A percentile compares a stretch with the other conserved stretches of the same genome.
phyloP scores from a whole-genome alignment of 495 filamentous ascomycete species.

The Penicillium roqueforti region DNA sequence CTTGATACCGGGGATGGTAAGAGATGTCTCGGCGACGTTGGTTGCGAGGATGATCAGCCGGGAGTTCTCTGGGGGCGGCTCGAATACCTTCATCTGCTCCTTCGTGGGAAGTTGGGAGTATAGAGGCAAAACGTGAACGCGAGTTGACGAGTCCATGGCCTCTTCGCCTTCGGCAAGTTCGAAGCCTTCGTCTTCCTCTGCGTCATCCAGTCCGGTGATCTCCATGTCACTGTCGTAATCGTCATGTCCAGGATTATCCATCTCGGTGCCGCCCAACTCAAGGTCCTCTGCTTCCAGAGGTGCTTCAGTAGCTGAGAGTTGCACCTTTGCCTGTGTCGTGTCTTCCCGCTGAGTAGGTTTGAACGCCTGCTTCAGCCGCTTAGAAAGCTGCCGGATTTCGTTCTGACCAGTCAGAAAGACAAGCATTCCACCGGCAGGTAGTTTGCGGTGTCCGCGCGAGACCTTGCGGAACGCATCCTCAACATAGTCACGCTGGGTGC shows the following conservation, averaged over 20 bases:
- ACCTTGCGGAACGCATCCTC: conserved; percentile 87
- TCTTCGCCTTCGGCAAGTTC: conserved; percentile 57
- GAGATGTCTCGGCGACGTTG: conserved; percentile 93
- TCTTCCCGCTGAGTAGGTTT: conserved; percentile 52
- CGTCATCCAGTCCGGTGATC: conserved; percentile 47
- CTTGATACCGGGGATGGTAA: conserved; percentile 92
- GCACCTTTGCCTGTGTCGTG: conserved; percentile 57
- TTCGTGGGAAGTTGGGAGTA: conserved; percentile 93
- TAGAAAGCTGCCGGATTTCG: conserved; percentile 77
- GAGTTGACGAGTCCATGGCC: conserved; percentile 60
- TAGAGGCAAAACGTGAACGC: conserved; percentile 81
- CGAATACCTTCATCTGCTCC: conserved; percentile 92
- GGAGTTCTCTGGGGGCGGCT: conserved; percentile 75
- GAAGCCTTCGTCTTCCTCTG: conserved; percentile 56
- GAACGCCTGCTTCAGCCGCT: conserved; percentile 70
- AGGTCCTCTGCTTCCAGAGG: conserved; percentile 84
- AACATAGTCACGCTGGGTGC: conserved; percentile 81
- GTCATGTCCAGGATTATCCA: conserved; percentile 38
- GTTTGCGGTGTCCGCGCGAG: conserved; percentile 79
- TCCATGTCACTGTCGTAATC: conserved; percentile 43
- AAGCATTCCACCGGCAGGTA: conserved; percentile 87
- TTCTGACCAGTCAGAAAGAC: conserved; percentile 95
- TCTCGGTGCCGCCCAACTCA: conserved; percentile 64
- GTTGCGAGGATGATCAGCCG: conserved; percentile 90
- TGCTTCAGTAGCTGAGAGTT: conserved; percentile 70